Percentiles rank a stretch among this genome's conserved stretches.
Evolutionary conservation across 345 rosid species (phyloP).

Genomic region (Conringia planisiliqua): DNA sequence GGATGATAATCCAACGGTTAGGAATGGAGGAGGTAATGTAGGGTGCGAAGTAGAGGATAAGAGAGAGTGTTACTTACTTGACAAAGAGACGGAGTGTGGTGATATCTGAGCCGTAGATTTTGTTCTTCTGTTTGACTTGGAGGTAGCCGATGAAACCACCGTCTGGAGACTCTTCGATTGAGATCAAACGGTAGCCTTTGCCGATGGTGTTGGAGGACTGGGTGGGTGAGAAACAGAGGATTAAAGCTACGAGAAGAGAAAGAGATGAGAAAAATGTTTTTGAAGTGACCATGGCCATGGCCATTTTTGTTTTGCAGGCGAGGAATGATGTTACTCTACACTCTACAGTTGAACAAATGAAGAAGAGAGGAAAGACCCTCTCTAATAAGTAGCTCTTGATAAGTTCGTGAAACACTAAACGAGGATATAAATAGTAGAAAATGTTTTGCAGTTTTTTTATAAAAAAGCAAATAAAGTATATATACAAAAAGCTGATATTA

Average conservation of each 20-base stretch:
- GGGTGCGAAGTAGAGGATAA: constrained; percentile 18
- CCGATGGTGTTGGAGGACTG: constrained; percentile 51
- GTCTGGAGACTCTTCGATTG: constrained; percentile 66
- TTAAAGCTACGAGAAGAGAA: constrained; percentile 31
- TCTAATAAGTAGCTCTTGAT: neutral
- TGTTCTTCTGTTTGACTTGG: constrained; percentile 71
- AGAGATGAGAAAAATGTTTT: neutral
- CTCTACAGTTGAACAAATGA: constrained; percentile 10
- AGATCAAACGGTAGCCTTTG: constrained; percentile 80
- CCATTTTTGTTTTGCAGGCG: neutral
- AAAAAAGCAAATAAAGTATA: too few relatives aligned
- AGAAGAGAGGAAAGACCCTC: too few relatives aligned
- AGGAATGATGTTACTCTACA: neutral
- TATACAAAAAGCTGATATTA: too few relatives aligned
- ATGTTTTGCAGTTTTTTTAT: neutral
- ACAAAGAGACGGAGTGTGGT: constrained; percentile 68
- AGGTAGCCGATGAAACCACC: constrained; percentile 77
- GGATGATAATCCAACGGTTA: constrained; percentile 13
- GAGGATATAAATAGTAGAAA: neutral
- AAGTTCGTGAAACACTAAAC: neutral
- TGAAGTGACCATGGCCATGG: neutral
- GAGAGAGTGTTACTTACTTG: constrained; percentile 49
- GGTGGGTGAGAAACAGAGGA: constrained; percentile 35
- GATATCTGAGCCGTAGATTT: constrained; percentile 81
- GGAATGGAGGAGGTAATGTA: constrained; percentile 1